phyloP scores from a whole-genome alignment of 257 asterid genomes.

The Cynanchum wilfordii region DNA sequence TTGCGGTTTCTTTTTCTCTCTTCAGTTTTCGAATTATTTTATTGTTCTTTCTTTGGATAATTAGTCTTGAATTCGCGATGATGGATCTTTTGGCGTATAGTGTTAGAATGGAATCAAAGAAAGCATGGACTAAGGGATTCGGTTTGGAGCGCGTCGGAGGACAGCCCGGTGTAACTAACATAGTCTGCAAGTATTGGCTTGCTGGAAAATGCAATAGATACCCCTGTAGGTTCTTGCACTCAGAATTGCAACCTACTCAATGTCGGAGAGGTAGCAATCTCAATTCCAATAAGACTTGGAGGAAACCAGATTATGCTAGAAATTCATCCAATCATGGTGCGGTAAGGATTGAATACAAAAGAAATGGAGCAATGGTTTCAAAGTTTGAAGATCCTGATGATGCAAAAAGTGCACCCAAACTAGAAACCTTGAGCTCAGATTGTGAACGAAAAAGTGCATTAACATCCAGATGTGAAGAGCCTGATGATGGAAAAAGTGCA shows the following conservation, averaged over 20 bases:
- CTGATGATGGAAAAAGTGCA: background rate
- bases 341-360: background rate
- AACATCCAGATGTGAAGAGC: background rate
- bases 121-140: slow-evolving; percentile 13
- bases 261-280: slow-evolving; percentile 23
- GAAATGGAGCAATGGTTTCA: background rate
- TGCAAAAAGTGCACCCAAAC: background rate
- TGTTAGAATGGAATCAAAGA: slow-evolving; percentile 26
- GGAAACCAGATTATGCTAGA: slow-evolving; percentile 9
- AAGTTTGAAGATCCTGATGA: background rate
- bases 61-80: background rate
- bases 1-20: background rate
- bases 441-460: background rate
- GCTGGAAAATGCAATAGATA: slow-evolving; percentile 47
- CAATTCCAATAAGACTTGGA: background rate
- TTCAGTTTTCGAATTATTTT: background rate
- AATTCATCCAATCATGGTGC: slow-evolving; percentile 2
- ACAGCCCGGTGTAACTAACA: slow-evolving; percentile 15
- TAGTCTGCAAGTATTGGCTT: slow-evolving; percentile 50
- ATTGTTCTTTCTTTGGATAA: background rate
- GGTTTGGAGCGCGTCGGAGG: slow-evolving; percentile 21
- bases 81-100: background rate
- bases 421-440: background rate
- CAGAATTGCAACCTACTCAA: slow-evolving; percentile 15
- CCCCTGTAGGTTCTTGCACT: slow-evolving; percentile 48